Evolutionary conservation across 495 filamentous ascomycete genomes (phyloP).

Genomic region (Daldinia grandis): DNA sequence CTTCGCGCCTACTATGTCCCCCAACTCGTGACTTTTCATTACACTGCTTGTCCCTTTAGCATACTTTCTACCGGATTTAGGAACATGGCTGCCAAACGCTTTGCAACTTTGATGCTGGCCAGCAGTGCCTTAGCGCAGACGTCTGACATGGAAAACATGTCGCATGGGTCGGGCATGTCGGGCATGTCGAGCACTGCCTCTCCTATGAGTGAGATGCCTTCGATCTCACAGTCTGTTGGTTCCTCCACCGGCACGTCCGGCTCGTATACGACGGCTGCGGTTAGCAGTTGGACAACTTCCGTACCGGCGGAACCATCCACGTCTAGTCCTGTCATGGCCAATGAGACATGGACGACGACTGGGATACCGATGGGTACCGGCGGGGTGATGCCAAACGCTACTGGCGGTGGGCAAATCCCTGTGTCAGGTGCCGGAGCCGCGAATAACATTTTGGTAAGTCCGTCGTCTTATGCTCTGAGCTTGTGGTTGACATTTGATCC

Average conservation of each 20-base stretch:
- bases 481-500: constrained; percentile 13
- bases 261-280: not conserved
- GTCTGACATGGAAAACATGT: constrained; percentile 16
- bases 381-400: constrained; percentile 22
- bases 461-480: not conserved
- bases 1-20: not conserved
- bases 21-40: not conserved
- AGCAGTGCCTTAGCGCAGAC: constrained; percentile 33
- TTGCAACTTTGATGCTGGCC: constrained; percentile 31
- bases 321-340: constrained; percentile 12
- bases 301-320: constrained; percentile 17
- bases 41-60: not conserved
- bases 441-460: constrained; percentile 36
- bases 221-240: not conserved
- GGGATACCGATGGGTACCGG: constrained; percentile 27
- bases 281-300: constrained; percentile 12
- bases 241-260: constrained; percentile 3
- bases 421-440: constrained; percentile 16
- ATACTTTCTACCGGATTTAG: not conserved
- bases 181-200: constrained; percentile 13
- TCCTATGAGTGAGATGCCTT: not conserved
- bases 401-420: constrained; percentile 16
- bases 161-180: not conserved
- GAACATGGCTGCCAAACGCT: constrained; percentile 31
- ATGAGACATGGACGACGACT: constrained; percentile 12